Conservation (phyloP, 164 flowering plant species). For the Houttuynia cordata region DNA sequence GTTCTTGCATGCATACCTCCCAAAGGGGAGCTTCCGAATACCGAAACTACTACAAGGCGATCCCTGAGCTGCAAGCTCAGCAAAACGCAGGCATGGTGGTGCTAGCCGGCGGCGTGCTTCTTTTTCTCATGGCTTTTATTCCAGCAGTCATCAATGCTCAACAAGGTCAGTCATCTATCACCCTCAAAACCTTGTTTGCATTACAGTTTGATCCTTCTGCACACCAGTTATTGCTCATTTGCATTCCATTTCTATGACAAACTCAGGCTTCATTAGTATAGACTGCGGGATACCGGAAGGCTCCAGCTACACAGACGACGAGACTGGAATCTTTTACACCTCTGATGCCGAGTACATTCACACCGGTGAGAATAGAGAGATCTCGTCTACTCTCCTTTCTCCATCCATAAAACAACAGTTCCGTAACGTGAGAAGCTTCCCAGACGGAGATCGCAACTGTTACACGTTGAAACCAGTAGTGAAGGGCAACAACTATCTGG, state of each 20-base stretch:
- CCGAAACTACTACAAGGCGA: no score
- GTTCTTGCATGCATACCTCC: no score
- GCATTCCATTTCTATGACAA: background rate
- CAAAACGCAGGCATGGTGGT: background rate
- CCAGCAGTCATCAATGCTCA: background rate
- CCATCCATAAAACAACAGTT: background rate
- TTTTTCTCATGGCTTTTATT: background rate
- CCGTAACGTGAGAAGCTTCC: conserved; percentile 3
- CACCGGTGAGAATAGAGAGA: conserved; percentile 1
- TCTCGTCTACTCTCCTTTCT: background rate
- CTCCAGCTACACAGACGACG: conserved; percentile 1
- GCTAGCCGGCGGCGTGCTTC: background rate
- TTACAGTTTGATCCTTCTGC: no score
- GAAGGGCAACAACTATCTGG: conserved; percentile 16
- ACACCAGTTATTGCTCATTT: no score
- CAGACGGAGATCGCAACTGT: conserved; percentile 3
- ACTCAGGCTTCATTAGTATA: conserved; percentile 5
- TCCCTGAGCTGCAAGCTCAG: background rate
- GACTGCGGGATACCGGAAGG: conserved; percentile 4
- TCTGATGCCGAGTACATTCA: conserved; percentile 2
- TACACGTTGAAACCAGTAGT: conserved; percentile 4
- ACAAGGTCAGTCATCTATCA: background rate
- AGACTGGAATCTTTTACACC: conserved; percentile 1
- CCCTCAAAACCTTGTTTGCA: background rate
- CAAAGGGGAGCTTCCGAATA: no score